These are phyloP conservation scores for Monosporascus ibericus DNA, from an alignment of 2,329 filamentous ascomycete genomes.

Conservation along the genomic window DNA sequence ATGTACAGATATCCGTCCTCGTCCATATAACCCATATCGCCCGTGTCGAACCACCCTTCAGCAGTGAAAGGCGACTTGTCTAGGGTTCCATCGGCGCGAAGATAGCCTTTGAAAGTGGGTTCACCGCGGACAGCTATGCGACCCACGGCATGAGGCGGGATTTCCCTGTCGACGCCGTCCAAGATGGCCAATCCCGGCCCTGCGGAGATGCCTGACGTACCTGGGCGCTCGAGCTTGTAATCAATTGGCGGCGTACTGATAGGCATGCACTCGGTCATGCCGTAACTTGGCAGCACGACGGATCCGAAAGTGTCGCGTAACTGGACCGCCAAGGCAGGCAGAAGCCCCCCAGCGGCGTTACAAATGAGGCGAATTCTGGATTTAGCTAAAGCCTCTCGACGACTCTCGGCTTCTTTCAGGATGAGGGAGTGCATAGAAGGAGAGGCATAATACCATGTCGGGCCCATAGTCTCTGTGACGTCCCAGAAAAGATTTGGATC, in stretches of 20 bases:
- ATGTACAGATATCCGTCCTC: constrained; percentile 45
- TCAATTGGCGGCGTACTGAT: constrained; percentile 49
- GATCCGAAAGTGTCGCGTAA: constrained; percentile 45
- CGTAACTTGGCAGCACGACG: constrained; percentile 49
- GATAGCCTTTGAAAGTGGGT: constrained; percentile 45
- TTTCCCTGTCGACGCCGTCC: constrained; percentile 30
- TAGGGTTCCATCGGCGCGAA: constrained; percentile 34
- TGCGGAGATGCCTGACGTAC: constrained; percentile 45
- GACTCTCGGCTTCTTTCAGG: constrained; percentile 36
- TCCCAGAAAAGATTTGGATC: constrained; percentile 53
- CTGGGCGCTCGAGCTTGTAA: constrained; percentile 44
- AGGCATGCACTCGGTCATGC: constrained; percentile 56
- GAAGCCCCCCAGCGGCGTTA: constrained; percentile 47
- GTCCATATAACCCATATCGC: constrained; percentile 48
- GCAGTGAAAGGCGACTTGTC: constrained; percentile 40
- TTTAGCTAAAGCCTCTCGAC: constrained; percentile 33
- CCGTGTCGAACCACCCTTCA: constrained; percentile 49
- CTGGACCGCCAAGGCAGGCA: constrained; percentile 43
- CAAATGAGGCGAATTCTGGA: constrained; percentile 46
- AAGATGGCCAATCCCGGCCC: constrained; percentile 47
- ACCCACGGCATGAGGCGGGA: constrained; percentile 32
- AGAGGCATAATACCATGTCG: constrained; percentile 54
- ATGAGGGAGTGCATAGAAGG: constrained; percentile 52
- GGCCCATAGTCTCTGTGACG: constrained; percentile 37
- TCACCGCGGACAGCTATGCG: constrained; percentile 45